Conservation (phyloP, 2,329 filamentous ascomycete genomes). For the Pseudocercospora vitis region DNA sequence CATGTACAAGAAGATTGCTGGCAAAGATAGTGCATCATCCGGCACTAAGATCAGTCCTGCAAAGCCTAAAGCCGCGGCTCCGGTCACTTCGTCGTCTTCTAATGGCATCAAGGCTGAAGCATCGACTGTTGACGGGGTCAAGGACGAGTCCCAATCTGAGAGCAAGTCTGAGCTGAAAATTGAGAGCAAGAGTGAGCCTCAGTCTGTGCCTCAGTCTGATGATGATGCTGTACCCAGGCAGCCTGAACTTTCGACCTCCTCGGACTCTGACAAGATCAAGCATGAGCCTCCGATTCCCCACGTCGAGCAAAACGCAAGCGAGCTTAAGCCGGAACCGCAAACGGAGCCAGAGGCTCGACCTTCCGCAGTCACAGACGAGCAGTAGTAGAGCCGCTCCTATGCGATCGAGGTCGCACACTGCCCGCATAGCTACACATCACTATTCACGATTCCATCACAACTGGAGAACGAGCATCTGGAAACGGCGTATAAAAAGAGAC, state of each 20-base stretch:
- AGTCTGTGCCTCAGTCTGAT: neutral
- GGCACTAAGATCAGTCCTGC: slow-evolving; percentile 24
- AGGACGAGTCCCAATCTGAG: slow-evolving; percentile 4
- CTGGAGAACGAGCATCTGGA: slow-evolving; percentile 7
- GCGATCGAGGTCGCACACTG: too few species aligned
- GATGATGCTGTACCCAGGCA: neutral
- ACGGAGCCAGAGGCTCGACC: neutral
- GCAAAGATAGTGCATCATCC: slow-evolving; percentile 28
- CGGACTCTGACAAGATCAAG: slow-evolving; percentile 2
- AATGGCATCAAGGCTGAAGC: slow-evolving; percentile 18
- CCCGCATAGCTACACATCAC: neutral
- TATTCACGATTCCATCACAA: slow-evolving; percentile 4
- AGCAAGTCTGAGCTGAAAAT: neutral
- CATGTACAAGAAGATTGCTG: slow-evolving; percentile 40
- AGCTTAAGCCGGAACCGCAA: neutral
- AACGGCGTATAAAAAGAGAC: slow-evolving; percentile 15
- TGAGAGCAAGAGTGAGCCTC: neutral
- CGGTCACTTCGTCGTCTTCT: slow-evolving; percentile 11
- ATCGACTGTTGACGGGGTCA: neutral
- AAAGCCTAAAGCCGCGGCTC: slow-evolving; percentile 18
- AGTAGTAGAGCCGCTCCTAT: neutral
- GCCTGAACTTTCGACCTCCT: neutral
- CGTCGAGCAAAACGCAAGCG: neutral
- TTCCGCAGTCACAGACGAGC: neutral
- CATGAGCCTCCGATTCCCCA: neutral